Evolutionary conservation across 805 yeast species (phyloP).

Genomic region (Candida succiphila): DNA sequence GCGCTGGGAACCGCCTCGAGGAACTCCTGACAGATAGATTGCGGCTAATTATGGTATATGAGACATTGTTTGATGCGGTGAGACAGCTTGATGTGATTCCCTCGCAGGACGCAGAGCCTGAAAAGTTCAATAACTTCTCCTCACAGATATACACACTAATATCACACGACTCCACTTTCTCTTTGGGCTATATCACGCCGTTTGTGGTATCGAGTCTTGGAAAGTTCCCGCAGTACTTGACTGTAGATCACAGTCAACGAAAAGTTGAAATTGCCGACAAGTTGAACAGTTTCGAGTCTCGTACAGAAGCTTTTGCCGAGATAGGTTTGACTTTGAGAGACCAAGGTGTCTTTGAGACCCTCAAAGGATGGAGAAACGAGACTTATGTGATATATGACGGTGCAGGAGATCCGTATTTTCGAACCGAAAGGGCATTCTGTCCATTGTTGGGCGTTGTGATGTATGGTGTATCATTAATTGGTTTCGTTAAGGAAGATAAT

Average conservation of each 20-base stretch:
- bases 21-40: too few species aligned
- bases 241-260: conserved; percentile 16
- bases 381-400: conserved; percentile 63
- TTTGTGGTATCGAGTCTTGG: conserved; percentile 21
- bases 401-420: conserved; percentile 44
- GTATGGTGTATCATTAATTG: conserved; percentile 84
- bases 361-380: conserved; percentile 82
- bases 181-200: conserved; percentile 29
- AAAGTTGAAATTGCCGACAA: conserved; percentile 20
- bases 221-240: not conserved
- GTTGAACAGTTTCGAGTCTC: conserved; percentile 27
- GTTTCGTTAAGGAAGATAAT: conserved; percentile 42
- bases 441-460: conserved; percentile 79
- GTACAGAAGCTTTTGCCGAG: conserved; percentile 29
- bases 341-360: conserved; percentile 23
- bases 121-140: conserved; percentile 4
- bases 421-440: conserved; percentile 73
- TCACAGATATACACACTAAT: conserved; percentile 20
- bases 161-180: conserved; percentile 25
- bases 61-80: conserved; percentile 12
- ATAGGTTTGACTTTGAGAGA: conserved; percentile 34
- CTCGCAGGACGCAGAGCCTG: conserved; percentile 13
- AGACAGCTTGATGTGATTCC: conserved; percentile 22
- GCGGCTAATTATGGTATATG: too few species aligned
- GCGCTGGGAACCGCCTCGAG: too few species aligned